These are phyloP conservation scores for Fusarium sp. DNA, from an alignment of 2,329 filamentous ascomycete species.

Conservation along the genomic window DNA sequence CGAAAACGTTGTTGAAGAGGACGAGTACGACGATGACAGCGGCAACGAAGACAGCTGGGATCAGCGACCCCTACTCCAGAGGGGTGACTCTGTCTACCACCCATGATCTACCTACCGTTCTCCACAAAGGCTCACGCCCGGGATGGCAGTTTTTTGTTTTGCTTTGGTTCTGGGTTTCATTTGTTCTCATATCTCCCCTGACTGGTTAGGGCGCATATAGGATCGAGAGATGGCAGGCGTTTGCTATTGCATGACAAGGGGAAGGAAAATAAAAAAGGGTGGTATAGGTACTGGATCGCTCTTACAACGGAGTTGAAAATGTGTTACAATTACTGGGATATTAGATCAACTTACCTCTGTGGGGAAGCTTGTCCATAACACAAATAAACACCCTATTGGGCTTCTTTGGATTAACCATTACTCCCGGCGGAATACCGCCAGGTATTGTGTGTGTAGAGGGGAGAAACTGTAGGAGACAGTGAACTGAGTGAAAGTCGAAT, in stretches of 20 bases:
- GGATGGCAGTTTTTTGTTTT: constrained; percentile 37
- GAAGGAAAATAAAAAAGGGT: constrained; percentile 21
- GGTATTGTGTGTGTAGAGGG: neutral
- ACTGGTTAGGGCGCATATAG: constrained; percentile 26
- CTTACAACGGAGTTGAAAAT: constrained; percentile 12
- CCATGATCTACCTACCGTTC: constrained; percentile 14
- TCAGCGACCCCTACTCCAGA: constrained; percentile 55
- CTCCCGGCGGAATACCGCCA: neutral
- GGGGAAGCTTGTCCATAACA: neutral
- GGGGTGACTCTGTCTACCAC: constrained; percentile 49
- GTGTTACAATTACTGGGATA: neutral
- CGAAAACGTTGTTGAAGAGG: constrained; percentile 38
- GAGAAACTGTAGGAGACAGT: neutral
- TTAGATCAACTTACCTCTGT: constrained; percentile 4
- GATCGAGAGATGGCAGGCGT: constrained; percentile 32
- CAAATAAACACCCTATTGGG: neutral
- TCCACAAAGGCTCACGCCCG: constrained; percentile 1
- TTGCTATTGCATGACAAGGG: constrained; percentile 16
- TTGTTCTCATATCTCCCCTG: constrained; percentile 22
- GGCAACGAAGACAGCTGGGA: constrained; percentile 53
- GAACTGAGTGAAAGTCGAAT: neutral
- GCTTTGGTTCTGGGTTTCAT: constrained; percentile 14
- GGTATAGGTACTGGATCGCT: constrained; percentile 14
- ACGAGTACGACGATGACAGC: constrained; percentile 50
- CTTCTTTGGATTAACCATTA: neutral